A percentile compares a stretch with the other conserved stretches of the same genome.
Evolutionary conservation across 164 flowering plant species (phyloP).

Genomic region (Taxillus chinensis): DNA sequence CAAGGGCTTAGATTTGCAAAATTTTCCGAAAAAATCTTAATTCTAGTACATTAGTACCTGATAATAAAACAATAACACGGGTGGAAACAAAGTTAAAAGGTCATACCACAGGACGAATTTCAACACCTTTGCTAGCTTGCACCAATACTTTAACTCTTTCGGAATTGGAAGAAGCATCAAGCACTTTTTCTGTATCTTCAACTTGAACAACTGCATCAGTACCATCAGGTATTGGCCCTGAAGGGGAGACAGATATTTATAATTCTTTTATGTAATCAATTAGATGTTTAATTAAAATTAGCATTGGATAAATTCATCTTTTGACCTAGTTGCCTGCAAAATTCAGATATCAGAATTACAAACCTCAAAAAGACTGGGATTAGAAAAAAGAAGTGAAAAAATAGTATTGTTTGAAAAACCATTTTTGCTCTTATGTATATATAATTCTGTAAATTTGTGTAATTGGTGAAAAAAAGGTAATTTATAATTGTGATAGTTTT

Average conservation of each 20-base stretch:
- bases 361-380: no score
- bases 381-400: no score
- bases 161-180: conserved; percentile 21
- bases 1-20: no score
- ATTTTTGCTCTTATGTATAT: no score
- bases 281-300: background rate
- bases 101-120: conserved; percentile 93
- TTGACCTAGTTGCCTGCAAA: background rate
- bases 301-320: no score
- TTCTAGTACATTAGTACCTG: background rate
- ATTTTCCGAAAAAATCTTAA: background rate
- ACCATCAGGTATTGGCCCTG: conserved; percentile 95
- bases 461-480: no score
- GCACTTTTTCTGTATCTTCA: conserved; percentile 65
- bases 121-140: conserved; percentile 50
- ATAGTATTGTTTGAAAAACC: no score
- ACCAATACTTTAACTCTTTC: conserved; percentile 60
- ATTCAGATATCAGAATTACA: background rate
- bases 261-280: background rate
- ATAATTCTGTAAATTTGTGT: no score
- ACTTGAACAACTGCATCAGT: conserved; percentile 96
- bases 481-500: no score
- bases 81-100: background rate
- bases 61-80: background rate
- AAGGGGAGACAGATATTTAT: background rate